phyloP scores from a whole-genome alignment of 176 grass and related monocot genomes.

The Oryza brachyantha region DNA sequence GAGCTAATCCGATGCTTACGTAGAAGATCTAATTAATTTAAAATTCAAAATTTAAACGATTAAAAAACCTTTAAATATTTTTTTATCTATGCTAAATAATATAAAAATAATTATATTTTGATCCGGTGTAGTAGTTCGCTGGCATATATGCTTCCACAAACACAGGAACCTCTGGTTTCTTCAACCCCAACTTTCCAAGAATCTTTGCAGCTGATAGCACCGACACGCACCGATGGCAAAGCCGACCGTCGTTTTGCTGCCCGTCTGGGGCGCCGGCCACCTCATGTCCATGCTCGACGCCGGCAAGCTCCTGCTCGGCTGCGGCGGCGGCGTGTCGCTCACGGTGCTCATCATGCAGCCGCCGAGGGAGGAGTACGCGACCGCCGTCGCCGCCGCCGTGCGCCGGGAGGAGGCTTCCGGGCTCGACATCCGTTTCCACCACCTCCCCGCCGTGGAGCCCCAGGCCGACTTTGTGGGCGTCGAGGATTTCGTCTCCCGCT shows the following conservation, averaged over 20 bases:
- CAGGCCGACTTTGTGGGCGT: background rate
- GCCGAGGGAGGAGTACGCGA: background rate
- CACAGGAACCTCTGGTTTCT: too few species aligned
- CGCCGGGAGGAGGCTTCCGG: background rate
- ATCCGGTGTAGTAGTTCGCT: too few species aligned
- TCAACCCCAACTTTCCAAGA: background rate
- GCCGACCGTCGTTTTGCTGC: constrained; percentile 22
- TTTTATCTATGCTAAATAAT: too few species aligned
- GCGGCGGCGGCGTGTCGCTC: background rate
- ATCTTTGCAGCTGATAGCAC: background rate
- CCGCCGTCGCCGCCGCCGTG: background rate
- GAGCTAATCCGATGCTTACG: too few species aligned
- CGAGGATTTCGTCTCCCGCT: constrained; percentile 43
- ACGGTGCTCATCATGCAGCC: constrained; percentile 21
- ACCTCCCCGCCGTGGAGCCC: constrained; percentile 18
- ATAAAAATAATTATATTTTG: too few species aligned
- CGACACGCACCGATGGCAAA: background rate
- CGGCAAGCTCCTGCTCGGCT: constrained; percentile 13
- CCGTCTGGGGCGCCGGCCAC: constrained; percentile 28
- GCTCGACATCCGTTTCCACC: constrained; percentile 17
- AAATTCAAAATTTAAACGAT: too few species aligned
- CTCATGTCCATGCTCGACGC: constrained; percentile 14
- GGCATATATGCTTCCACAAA: too few species aligned
- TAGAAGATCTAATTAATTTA: too few species aligned
- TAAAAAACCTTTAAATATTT: too few species aligned